Evolutionary conservation across 371 early-diverging fungal species (phyloP).

Genomic region (Mucor irregularis): DNA sequence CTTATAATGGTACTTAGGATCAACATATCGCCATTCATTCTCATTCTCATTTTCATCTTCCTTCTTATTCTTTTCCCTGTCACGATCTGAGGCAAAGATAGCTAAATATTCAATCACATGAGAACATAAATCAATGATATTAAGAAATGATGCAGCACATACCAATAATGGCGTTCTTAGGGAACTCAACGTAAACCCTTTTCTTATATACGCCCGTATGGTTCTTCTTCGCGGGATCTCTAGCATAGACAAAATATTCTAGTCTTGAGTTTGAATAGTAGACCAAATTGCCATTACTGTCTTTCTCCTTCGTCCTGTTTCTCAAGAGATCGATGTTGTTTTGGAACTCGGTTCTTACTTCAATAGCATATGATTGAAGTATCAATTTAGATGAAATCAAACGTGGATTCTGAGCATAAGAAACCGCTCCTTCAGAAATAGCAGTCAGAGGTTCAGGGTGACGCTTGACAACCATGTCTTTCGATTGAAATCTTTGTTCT

Average conservation of each 20-base stretch:
- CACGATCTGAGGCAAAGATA: neutral
- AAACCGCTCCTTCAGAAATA: slow-evolving; percentile 30
- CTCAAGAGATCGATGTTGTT: neutral
- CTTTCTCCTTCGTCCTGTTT: too few relatives aligned
- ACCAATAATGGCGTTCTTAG: neutral
- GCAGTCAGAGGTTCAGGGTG: slow-evolving; percentile 29
- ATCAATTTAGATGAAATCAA: slow-evolving; percentile 19
- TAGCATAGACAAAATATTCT: neutral
- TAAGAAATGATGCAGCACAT: neutral
- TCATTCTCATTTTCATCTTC: too few relatives aligned
- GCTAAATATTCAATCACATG: neutral
- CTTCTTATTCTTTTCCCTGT: too few relatives aligned
- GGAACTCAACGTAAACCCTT: neutral
- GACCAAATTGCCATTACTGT: neutral
- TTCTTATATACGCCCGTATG: neutral
- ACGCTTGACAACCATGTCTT: slow-evolving; percentile 13
- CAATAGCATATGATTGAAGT: slow-evolving; percentile 11
- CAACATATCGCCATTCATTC: neutral
- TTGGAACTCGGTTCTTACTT: neutral
- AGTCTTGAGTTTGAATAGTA: neutral
- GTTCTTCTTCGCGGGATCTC: neutral
- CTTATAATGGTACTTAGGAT: neutral
- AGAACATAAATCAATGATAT: neutral
- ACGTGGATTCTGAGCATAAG: slow-evolving; percentile 39
- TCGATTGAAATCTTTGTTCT: slow-evolving; percentile 9